phyloP scores from a whole-genome alignment of 2,329 filamentous ascomycete species.

The Didymella sp. region DNA sequence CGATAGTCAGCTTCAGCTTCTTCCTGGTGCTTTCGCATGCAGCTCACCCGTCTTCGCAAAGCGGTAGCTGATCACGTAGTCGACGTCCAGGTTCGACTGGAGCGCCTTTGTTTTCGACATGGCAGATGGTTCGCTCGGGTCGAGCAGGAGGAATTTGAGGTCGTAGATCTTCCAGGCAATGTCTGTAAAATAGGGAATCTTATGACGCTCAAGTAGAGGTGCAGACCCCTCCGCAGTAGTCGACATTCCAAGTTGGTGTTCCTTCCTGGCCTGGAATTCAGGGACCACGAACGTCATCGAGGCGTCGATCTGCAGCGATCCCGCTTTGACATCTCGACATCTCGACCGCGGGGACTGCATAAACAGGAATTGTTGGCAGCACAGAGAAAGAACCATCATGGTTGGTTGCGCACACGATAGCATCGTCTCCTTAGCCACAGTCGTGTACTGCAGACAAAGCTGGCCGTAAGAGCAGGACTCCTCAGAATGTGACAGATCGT shows the following conservation, averaged over 20 bases:
- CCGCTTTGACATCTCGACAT: constrained; percentile 13
- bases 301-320: constrained; percentile 33
- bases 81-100: constrained; percentile 72
- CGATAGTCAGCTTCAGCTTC: constrained; percentile 19
- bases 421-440: neutral
- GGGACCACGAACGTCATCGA: constrained; percentile 39
- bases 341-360: constrained; percentile 2
- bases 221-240: constrained; percentile 20
- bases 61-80: constrained; percentile 85
- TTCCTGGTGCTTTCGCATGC: constrained; percentile 5
- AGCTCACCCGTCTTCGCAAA: constrained; percentile 70
- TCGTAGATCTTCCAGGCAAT: constrained; percentile 28
- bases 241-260: constrained; percentile 36
- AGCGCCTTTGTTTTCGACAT: constrained; percentile 51
- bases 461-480: neutral
- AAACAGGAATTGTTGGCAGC: constrained; percentile 10
- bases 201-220: constrained; percentile 7
- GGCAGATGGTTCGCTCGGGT: constrained; percentile 28
- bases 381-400: neutral
- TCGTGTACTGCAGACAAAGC: neutral
- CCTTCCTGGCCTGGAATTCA: constrained; percentile 28
- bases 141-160: constrained; percentile 30
- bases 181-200: constrained; percentile 30
- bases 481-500: no score
- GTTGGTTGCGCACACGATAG: neutral